A percentile compares a stretch with the other conserved stretches of the same genome.
Evolutionary conservation across 352 stramenopile genomes (phyloP).

Genomic region (Globisporangium paroecandrum): DNA sequence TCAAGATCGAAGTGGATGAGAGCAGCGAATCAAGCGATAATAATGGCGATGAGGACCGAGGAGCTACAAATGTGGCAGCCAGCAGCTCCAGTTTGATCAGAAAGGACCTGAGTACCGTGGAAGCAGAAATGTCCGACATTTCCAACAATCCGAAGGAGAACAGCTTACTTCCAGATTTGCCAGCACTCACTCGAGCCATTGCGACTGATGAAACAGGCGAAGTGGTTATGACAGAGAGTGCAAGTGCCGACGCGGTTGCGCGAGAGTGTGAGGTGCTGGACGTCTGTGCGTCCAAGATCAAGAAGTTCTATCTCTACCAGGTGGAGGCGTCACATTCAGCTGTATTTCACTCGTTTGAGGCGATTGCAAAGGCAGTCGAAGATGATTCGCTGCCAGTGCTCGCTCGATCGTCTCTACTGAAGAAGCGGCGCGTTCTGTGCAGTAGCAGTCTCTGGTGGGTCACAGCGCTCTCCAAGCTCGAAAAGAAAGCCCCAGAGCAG

Average conservation of each 20-base stretch:
- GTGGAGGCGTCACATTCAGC: slow-evolving; percentile 30
- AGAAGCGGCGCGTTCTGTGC: slow-evolving; percentile 30
- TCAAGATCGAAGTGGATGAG: slow-evolving; percentile 12
- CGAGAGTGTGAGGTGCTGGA: slow-evolving; percentile 37
- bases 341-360: slow-evolving; percentile 23
- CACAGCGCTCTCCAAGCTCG: slow-evolving; percentile 33
- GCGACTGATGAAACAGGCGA: slow-evolving; percentile 13
- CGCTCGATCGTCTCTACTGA: neutral
- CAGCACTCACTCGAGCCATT: slow-evolving; percentile 29
- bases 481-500: slow-evolving; percentile 21
- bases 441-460: slow-evolving; percentile 45
- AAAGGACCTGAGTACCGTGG: neutral
- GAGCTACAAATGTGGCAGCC: neutral
- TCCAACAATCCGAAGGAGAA: slow-evolving; percentile 36
- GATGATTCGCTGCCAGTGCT: slow-evolving; percentile 5
- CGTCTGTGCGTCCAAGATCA: slow-evolving; percentile 29
- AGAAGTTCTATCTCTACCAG: slow-evolving; percentile 46
- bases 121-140: neutral
- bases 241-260: slow-evolving; percentile 19
- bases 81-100: neutral
- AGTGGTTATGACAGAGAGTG: neutral
- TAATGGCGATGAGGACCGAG: neutral
- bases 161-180: slow-evolving; percentile 41
- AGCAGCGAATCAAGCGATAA: neutral
- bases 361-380: slow-evolving; percentile 13